These are phyloP conservation scores for Cryptosporidium viatorum DNA, from an alignment of 169 alveolate species.

Conservation along the genomic window DNA sequence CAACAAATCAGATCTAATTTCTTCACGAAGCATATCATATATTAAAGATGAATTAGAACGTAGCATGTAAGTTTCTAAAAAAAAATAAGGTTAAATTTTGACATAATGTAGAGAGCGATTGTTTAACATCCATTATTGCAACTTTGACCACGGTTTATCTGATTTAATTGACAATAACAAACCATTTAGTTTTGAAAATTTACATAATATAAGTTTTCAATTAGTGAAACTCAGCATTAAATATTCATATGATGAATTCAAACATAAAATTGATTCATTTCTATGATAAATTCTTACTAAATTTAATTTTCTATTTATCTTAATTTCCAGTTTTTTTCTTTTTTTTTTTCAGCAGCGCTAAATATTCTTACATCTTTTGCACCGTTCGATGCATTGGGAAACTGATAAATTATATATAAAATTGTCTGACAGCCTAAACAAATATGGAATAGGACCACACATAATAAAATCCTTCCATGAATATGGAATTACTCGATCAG, in stretches of 20 bases:
- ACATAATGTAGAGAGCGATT: constrained; percentile 36
- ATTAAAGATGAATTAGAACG: constrained; percentile 65
- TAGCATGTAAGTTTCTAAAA: constrained; percentile 58
- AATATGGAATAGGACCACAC: neutral
- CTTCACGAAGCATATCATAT: constrained; percentile 30
- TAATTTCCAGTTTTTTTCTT: neutral
- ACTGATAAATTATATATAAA: constrained; percentile 14
- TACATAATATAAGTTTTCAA: constrained; percentile 1
- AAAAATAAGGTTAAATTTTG: neutral
- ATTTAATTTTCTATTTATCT: neutral
- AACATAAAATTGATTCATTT: neutral
- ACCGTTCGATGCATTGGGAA: constrained; percentile 29
- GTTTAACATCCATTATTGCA: neutral
- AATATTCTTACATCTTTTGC: neutral
- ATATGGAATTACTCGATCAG: neutral
- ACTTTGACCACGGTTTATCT: neutral
- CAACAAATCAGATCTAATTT: constrained; percentile 53
- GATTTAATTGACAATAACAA: neutral
- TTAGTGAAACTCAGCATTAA: constrained; percentile 25
- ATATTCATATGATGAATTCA: neutral
- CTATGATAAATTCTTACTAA: neutral
- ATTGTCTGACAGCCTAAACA: neutral
- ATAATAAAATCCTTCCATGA: neutral
- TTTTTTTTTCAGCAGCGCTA: constrained; percentile 16
- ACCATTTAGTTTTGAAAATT: constrained; percentile 37